Evolutionary conservation across 768 basidiomycete genomes (phyloP), one percentile per base, ranked within the genome.

Genomic region (Chalciporus chontae): DNA sequence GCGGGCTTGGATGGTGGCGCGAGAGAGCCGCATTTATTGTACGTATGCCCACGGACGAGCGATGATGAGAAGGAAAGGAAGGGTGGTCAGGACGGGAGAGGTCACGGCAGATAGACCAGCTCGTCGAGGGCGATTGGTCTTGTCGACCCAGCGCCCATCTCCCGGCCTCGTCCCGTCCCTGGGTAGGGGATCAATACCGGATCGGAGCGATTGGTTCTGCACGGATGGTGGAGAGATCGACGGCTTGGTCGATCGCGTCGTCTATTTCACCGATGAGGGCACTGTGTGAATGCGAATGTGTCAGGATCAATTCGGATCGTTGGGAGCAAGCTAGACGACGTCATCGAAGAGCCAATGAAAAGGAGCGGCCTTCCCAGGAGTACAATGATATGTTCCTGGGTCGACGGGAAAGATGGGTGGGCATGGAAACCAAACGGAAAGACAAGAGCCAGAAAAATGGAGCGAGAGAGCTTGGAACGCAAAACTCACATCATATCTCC

Each of bases 401-500:
- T 18, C 36, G 24, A 40, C 15, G 40, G 40, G 26, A 38, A 43
- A 18, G 37, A 14, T 8, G 14, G 24, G 23, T 9, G 14, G 18
- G 31, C 29, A 45, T 40, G 46, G 21, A 21, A 26, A 26, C 14
- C 17, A 27, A 29, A 34, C 13, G 19, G 38, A 45, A 36, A 15
- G n/a, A 36, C 34, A 14, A n/a, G n/a, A 5, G 14, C 2, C 10
- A 31, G 31, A 31, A 31, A 31, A n/a, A 32, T 39, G 9, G 26
- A 41, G 27, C 14, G 34, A 42, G 41, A 3, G 8, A 26, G 13
- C 24, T 42, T 27, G 19, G 4, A 51, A 21, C 5, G n/a, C 9
- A 44, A 31, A 38, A 82, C 92, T 69, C 61, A 97, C 96, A 95
- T 94, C 79, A 94, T 94, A 66, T 99, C 96, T 3, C 96, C 96